Percentiles rank a stretch among this genome's conserved stretches.
Evolutionary conservation across 176 grass and related monocot species (phyloP).

Genomic region (Chloris gayana): DNA sequence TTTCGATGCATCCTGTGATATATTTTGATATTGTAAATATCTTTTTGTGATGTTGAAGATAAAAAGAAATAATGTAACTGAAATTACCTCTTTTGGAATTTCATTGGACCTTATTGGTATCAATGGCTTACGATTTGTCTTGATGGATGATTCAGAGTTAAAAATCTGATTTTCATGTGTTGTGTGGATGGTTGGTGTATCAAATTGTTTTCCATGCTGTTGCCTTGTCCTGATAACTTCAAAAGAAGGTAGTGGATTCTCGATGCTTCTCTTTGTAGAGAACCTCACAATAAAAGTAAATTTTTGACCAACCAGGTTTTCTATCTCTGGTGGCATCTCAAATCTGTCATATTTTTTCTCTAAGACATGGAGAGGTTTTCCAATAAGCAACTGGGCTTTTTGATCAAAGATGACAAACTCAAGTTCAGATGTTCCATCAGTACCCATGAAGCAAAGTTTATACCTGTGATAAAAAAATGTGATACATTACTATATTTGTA

Average conservation of each 20-base stretch:
- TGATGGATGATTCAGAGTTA: not conserved
- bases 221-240: not conserved
- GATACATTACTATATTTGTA: no score
- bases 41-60: not conserved
- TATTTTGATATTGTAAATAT: no score
- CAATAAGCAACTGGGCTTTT: no score
- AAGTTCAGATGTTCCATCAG: no score
- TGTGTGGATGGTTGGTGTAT: not conserved
- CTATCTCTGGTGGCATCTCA: not conserved
- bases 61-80: not conserved
- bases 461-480: no score
- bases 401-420: not conserved
- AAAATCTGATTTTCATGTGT: not conserved
- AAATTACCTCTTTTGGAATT: not conserved
- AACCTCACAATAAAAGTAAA: not conserved
- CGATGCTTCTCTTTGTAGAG: not conserved
- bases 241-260: not conserved
- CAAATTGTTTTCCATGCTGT: not conserved
- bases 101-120: not conserved
- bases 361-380: not conserved
- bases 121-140: not conserved
- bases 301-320: not conserved
- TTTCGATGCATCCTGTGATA: not conserved
- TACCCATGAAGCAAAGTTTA: no score
- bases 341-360: not conserved